phyloP scores from a whole-genome alignment of 306 rosid species.

The Cajanus cajan region DNA sequence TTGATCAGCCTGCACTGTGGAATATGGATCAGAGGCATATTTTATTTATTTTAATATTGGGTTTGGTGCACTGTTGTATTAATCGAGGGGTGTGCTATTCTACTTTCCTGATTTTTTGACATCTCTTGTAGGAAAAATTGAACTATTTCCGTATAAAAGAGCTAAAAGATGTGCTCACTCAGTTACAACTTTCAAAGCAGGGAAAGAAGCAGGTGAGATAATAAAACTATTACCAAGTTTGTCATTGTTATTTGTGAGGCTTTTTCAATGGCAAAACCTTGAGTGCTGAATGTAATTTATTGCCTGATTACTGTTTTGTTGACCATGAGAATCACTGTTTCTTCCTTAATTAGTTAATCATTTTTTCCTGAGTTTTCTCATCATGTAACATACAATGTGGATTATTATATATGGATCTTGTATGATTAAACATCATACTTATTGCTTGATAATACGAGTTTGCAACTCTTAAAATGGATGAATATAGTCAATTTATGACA shows the following conservation, averaged over 20 bases:
- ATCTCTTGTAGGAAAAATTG: conserved; percentile 62
- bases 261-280: background rate
- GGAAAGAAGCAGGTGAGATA: conserved; percentile 94
- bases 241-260: background rate
- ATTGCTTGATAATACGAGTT: too few species aligned
- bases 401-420: background rate
- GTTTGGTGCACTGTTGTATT: conserved; percentile 17
- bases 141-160: conserved; percentile 85
- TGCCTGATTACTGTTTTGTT: conserved; percentile 13
- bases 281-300: background rate
- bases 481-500: background rate
- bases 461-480: too few species aligned
- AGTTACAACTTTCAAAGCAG: conserved; percentile 90
- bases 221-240: conserved; percentile 18
- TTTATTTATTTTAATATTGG: background rate
- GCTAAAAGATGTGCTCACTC: conserved; percentile 91
- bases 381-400: background rate
- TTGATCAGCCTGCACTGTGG: background rate
- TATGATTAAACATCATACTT: too few species aligned
- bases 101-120: background rate
- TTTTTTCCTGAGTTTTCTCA: background rate
- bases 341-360: background rate
- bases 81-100: background rate
- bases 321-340: background rate
- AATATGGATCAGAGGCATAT: too few species aligned